Base-by-base conservation (phyloP, 1,284 basidiomycete genomes). In the Tranzscheliella williamsii region DNA sequence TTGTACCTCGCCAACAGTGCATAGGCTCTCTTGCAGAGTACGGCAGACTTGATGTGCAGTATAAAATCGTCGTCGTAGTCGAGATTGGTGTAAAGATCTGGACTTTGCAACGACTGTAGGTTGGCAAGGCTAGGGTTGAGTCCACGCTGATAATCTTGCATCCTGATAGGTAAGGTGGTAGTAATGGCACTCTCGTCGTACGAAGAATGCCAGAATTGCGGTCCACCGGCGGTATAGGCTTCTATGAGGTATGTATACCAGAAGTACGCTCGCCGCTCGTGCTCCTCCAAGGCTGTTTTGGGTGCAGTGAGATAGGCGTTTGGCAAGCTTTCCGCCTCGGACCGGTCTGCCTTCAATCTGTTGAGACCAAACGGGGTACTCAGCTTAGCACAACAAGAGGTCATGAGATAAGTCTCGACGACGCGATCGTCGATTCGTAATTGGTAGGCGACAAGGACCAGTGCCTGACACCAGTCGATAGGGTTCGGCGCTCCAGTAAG, bases 51-150 rank as follows among this genome's bases (percentile, higher is more conserved):
- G 38, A 55, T 26, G 30, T 50, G 52, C 35, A 55, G 35, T 17
- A 31, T 29, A 20, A 55, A 55, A n/a, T 55, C 52, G 30, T 55
- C 52, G 35, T 43, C 35, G 34, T 55, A 31, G 31, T 24, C 33
- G 30, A 42, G 39, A 42, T 36, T 55, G 8, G 24, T 21, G 31
- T 51, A 55, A 23, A 55, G 40, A 22, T 55, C 52, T 8, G 30
- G 30, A 20, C 40, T 38, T 20, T 22, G 30, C 39, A 55, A 33
- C n/a, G 16, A 38, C 30, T 55, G 52, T 12, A 23, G 45, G 16
- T 49, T 49, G 21, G 45, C 32, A n/a, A n/a, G n/a, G 5, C 31
- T 29, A 8, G 52, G 40, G 32, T 55, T 47, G 4, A 36, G 34
- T 8, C 51, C 51, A 11, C 46, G 46, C 34, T 54, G 51, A 24